A percentile compares a stretch with the other conserved stretches of the same genome.
phyloP scores from a whole-genome alignment of 768 basidiomycete species.

The Pisolithus albus region DNA sequence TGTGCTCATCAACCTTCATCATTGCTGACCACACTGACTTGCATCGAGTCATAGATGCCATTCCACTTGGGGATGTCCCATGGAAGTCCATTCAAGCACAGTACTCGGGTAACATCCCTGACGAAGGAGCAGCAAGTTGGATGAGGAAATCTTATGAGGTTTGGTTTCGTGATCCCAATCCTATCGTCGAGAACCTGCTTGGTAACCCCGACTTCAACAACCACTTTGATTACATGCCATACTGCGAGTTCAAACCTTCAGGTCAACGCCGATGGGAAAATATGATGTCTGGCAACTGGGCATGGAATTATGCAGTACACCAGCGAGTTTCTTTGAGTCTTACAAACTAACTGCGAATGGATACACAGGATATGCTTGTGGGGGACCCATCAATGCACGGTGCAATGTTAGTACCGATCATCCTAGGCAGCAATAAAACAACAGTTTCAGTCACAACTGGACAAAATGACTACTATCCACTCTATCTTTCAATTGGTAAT shows the following conservation, averaged over 20 bases:
- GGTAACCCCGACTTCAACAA: background rate
- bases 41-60: background rate
- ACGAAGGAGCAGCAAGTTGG: background rate
- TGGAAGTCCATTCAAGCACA: background rate
- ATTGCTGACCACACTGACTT: background rate
- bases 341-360: conserved; percentile 18
- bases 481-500: conserved; percentile 9
- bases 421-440: conserved; percentile 8
- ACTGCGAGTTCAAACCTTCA: background rate
- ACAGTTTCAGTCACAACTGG: conserved; percentile 9
- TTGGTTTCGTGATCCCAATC: background rate
- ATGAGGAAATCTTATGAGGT: background rate
- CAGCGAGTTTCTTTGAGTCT: background rate
- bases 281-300: background rate
- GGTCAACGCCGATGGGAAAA: background rate
- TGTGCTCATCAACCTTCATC: no score
- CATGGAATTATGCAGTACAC: background rate
- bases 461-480: conserved; percentile 7
- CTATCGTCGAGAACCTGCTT: background rate
- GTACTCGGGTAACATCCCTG: background rate
- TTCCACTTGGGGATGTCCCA: background rate
- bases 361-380: conserved; percentile 21
- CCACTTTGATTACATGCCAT: background rate
- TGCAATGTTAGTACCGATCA: conserved; percentile 5
- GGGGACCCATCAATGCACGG: conserved; percentile 10